Base-by-base conservation (phyloP, 2,329 filamentous ascomycete genomes). In the Dothideomycetes sp. region DNA sequence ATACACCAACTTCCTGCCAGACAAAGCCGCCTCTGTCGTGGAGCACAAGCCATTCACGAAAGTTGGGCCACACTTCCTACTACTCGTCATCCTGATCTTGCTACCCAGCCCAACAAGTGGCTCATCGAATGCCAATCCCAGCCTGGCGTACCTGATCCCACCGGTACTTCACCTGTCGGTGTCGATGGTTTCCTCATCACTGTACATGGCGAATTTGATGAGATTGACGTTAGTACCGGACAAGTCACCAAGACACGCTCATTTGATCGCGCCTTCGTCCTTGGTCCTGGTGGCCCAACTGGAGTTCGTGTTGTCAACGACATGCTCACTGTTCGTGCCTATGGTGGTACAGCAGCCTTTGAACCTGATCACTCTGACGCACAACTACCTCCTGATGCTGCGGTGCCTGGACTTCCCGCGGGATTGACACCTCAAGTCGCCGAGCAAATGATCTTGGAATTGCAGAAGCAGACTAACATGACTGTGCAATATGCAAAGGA, bases 131-230 rank as follows among this genome's bases (percentile, higher is more conserved):
- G 84, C 50, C 80, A 86, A 52, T 73, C 81, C 12, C 67, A 88
- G 23, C 74, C 80, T 2, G 78, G 80, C 23, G 70, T 93, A 17
- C 72, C 74, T 3, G 85, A 93, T 51, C 79, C 78, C 3, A 73
- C 71, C 10, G 77, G 78, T 1, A 63, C 80, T 48, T 80, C 70
- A 46, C 57, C 64, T 1, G 64, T 67, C 15, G 84, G 84, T 4
- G 84, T 89, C 15, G 82, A 84, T 48, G 85, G 86, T 6, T 74
- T 93, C 48, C 72, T 84, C 35, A 74, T 93, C 49, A 80, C 74
- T 6, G 71, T 89, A n/a, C 83, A 91, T 52, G 84, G 86, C 47
- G 83, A 89, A 53, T 93, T 86, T 45, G 79, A 89, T 34, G 87
- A 94, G 56, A 66, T 80, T 13, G 75, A 83, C 49, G 59, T 64